Evolutionary conservation across 441 rosid genomes (phyloP).

Genomic region (Geranium incanum): DNA sequence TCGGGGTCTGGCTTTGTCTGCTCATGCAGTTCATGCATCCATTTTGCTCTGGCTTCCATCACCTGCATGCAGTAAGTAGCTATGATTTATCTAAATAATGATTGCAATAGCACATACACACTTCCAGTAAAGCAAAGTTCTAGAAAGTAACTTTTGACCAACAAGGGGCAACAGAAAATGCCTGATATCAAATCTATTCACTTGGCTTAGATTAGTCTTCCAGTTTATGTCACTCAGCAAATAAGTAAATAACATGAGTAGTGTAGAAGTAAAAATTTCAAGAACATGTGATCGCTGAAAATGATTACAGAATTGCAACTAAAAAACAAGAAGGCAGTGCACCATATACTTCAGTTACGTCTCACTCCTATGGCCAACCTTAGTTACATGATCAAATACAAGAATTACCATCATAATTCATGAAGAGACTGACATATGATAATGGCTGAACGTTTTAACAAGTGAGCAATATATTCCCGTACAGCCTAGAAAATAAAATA

Average conservation of each 20-base stretch:
- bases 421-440: neutral
- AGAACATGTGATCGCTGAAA: neutral
- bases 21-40: conserved; percentile 76
- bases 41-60: conserved; percentile 55
- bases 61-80: conserved; percentile 30
- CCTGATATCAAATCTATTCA: neutral
- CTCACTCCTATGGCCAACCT: no score
- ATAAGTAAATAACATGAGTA: neutral
- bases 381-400: neutral
- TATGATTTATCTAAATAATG: neutral
- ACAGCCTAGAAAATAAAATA: no score
- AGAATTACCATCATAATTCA: neutral
- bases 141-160: neutral
- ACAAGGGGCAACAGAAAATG: neutral
- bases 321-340: neutral
- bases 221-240: neutral
- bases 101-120: neutral
- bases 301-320: neutral
- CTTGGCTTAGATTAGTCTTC: neutral
- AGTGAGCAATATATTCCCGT: neutral
- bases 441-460: neutral
- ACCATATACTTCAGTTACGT: neutral
- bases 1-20: conserved; percentile 42
- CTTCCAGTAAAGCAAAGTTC: neutral
- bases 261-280: neutral